Evolutionary conservation across 1,284 basidiomycete species (phyloP).

Genomic region (Termitomyces sp.): DNA sequence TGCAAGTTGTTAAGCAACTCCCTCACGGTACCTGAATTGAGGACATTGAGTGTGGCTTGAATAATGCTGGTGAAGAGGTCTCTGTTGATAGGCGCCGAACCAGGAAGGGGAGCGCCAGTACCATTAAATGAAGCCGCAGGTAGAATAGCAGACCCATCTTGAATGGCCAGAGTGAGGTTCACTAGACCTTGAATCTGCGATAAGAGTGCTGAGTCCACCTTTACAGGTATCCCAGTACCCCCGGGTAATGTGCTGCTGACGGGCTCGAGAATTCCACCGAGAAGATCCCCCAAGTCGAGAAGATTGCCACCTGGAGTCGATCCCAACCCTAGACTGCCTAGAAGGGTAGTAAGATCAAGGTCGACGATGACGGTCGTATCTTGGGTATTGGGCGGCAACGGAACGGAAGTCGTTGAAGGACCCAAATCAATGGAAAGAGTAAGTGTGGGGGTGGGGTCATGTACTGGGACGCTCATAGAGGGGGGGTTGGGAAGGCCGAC

Average conservation of each 20-base stretch:
- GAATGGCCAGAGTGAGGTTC: conserved; percentile 17
- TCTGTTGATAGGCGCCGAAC: not conserved
- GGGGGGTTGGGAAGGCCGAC: conserved; percentile 9
- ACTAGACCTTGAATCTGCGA: conserved; percentile 6
- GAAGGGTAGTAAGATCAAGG: conserved; percentile 9
- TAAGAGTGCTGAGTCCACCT: conserved; percentile 1
- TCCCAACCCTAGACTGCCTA: conserved; percentile 6
- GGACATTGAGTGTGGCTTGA: conserved; percentile 6
- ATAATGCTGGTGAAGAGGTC: conserved; percentile 7
- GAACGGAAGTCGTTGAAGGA: not conserved
- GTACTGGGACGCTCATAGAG: conserved; percentile 6
- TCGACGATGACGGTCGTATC: conserved; percentile 11
- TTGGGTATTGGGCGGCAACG: not conserved
- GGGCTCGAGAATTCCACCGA: not conserved
- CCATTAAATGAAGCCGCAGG: conserved; percentile 1
- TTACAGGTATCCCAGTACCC: not conserved
- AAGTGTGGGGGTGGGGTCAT: not conserved
- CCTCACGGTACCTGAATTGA: conserved; percentile 13
- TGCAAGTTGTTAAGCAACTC: conserved; percentile 16
- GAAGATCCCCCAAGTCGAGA: not conserved
- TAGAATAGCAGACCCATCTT: conserved; percentile 4
- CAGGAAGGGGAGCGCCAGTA: not conserved
- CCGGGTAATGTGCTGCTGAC: not conserved
- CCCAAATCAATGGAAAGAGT: not conserved
- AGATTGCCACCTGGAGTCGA: not conserved